Evolutionary conservation across 805 yeast genomes (phyloP), one percentile per base, ranked within the genome.

Genomic region (Candida nonsorbophila): DNA sequence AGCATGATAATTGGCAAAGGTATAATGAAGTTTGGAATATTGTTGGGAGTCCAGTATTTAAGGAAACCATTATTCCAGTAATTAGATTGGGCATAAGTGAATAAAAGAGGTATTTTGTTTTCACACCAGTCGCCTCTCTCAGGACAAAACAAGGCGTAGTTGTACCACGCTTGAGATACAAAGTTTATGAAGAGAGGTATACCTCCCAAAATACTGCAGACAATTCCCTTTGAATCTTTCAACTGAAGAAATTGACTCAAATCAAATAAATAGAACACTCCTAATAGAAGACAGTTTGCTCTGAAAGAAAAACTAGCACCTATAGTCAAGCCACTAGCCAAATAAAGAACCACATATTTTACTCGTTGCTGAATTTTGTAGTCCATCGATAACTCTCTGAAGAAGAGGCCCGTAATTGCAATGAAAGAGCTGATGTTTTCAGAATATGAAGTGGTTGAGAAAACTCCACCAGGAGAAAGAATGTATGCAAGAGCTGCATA

Each of bases 41-140:
- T 90, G 46, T 76, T 77, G 0, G 66, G 34, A 0, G 92, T 81
- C 90, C 96, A 92, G 55, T 92, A 92, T 22, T 56, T 63, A 32
- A 92, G 53, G 29, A 88, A 74, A 0, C 98, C 97, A 24, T 66
- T 70, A 42, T 77, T 72, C 98, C 98, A 92, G 52, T 90, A 87
- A 39, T 76, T 67, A 1, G 57, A 34, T 54, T 92, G 98, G 5
- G 94, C 83, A 51, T 68, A 84, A 3, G 72, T 52, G 42, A 78
- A 78, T 9, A 90, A 61, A 14, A 80, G 70, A 5, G 84, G 85
- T 0, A 83, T 29, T 3, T 38, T 34, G 4, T 58, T 40, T 9
- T 58, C 36, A 51, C 98, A 90, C 97, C 97, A 90, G 36, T 70
- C 83, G 6, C 84, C 77, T 34, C 86, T 58, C 9, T 55, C 68